phyloP scores from a whole-genome alignment of 192 early-diverging fungal genomes.

The Phlyctochytrium planicorne region DNA sequence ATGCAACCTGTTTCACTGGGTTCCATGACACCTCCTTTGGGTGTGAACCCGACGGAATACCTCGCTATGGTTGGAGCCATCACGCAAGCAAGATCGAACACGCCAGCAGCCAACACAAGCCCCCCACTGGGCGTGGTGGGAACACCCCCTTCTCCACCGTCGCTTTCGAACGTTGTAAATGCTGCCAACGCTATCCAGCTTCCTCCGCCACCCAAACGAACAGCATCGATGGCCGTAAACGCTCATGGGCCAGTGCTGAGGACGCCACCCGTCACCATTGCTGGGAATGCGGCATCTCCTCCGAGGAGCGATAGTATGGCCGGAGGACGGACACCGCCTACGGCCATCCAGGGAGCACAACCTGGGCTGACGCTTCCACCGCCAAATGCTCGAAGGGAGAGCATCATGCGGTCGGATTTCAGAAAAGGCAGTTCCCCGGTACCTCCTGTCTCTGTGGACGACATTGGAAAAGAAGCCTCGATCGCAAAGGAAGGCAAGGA shows the following conservation, averaged over 20 bases:
- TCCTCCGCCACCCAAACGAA: conserved; percentile 1
- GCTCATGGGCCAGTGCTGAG: neutral
- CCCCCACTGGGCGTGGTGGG: neutral
- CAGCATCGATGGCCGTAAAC: neutral
- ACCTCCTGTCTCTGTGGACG: no score
- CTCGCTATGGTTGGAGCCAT: no score
- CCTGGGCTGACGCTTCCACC: no score
- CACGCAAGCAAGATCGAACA: neutral
- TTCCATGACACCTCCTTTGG: no score
- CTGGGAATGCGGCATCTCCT: neutral
- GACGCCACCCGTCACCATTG: neutral
- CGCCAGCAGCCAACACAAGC: neutral
- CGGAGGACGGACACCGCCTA: neutral
- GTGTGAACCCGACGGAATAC: no score
- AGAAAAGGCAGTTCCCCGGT: no score
- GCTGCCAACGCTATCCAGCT: neutral
- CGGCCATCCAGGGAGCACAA: no score
- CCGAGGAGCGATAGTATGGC: neutral
- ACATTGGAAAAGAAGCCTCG: no score
- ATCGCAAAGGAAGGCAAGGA: no score
- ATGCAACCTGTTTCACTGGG: neutral
- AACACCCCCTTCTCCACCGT: neutral
- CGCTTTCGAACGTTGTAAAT: neutral
- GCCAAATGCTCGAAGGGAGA: no score
- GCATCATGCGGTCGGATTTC: no score